Evolutionary conservation across 164 flowering plant species (phyloP), one percentile per base, ranked within the genome.

Genomic region (Pachysandra terminalis): DNA sequence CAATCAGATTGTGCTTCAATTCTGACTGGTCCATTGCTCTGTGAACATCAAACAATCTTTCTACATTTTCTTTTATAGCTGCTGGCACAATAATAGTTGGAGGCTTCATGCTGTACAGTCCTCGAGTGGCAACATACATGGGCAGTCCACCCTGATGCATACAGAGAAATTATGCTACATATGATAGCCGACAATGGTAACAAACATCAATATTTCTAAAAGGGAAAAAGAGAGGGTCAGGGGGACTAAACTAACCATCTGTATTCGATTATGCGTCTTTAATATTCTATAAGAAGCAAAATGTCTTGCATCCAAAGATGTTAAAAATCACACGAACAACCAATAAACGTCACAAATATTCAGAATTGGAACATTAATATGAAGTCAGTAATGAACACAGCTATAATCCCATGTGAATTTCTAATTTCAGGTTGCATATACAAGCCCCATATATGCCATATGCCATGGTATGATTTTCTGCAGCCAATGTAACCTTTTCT

Each of bases 121-220:
- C 94, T 59, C 99, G 87, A 17, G 97, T 89, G 37, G 97, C 99
- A 75, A 92, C 99, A 75, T 95, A 92, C 93, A 95, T 87, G 7
- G 97, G 94, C 25, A 95, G 75, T 70, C 99, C 99, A 76, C 99
- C 99, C 96, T 93, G 61, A 52, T 45, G 59, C 21, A 77, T 60
- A 49, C 19, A 17, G 0, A 55, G 41, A 54, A 26, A 19, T n/a
- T 52, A 64, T 64, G 27, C n/a, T 57, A 22, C 16, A 35, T 16
- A 66, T 0, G 25, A 5, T n/a, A 56, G 7, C 26, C 13, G 52
- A 4, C n/a, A 10, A 26, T n/a, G 19, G 64, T 19, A 35, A 61
- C 7, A 41, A 60, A 54, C 48, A 26, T 48, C 35, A 32, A 57
- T 57, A 17, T 12, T 24, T 27, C 28, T 62, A n/a, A 54, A 16